Evolutionary conservation across 495 filamentous ascomycete species (phyloP).

Genomic region (Podospora pseudoanserina): DNA sequence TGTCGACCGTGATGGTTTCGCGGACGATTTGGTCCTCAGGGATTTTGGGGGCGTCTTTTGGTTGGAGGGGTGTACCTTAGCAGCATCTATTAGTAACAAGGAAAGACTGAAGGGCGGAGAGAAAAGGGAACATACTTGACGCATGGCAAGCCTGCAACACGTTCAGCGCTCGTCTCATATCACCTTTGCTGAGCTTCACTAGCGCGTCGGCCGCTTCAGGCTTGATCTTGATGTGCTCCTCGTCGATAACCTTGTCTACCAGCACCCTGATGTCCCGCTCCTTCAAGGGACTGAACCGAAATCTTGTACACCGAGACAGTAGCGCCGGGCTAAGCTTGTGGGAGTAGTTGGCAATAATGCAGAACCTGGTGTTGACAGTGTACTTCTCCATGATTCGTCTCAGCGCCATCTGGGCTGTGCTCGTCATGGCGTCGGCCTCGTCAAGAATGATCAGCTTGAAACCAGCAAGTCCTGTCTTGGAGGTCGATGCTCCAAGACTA

Average conservation of each 20-base stretch:
- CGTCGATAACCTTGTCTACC: constrained; percentile 85
- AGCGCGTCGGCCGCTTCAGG: constrained; percentile 74
- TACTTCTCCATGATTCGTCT: constrained; percentile 99
- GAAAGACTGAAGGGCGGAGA: neutral
- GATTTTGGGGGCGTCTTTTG: constrained; percentile 59
- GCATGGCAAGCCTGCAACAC: constrained; percentile 96
- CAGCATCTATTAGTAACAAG: constrained; percentile 15
- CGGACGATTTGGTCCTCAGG: constrained; percentile 57
- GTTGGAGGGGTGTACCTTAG: constrained; percentile 65
- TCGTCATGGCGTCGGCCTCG: constrained; percentile 98
- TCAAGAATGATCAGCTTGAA: constrained; percentile 98
- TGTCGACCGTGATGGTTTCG: constrained; percentile 81
- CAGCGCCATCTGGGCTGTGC: constrained; percentile 93
- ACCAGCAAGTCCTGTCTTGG: constrained; percentile 53
- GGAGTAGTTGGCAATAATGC: constrained; percentile 98
- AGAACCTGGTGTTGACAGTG: constrained; percentile 96
- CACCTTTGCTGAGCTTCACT: constrained; percentile 84
- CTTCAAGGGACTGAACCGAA: constrained; percentile 92
- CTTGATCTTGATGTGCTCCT: constrained; percentile 80
- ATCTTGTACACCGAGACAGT: constrained; percentile 88
- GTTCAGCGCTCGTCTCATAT: constrained; percentile 93
- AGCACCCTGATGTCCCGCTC: constrained; percentile 75
- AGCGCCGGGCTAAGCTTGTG: constrained; percentile 97
- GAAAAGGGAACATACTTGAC: constrained; percentile 57
- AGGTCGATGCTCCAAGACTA: constrained; percentile 36